Evolutionary conservation across 108 stramenopile genomes (phyloP).

Genomic region (Asterionellopsis glacialis): DNA sequence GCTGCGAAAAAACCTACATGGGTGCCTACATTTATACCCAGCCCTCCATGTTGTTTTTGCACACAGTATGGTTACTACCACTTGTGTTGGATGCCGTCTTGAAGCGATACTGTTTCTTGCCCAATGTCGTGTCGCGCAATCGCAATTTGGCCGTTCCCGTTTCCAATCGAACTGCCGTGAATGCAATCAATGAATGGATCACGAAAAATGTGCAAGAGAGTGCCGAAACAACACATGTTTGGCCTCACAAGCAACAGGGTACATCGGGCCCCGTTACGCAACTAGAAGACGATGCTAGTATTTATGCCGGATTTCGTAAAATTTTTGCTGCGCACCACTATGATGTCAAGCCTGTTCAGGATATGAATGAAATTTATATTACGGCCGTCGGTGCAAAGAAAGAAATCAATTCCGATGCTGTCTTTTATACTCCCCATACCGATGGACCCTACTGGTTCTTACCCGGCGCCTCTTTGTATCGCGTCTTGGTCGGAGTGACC

Average conservation of each 20-base stretch:
- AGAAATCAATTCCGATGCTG: conserved; percentile 47
- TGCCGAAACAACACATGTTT: conserved; percentile 46
- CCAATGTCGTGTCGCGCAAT: conserved; percentile 39
- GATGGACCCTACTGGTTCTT: conserved; percentile 57
- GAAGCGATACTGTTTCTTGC: conserved; percentile 36
- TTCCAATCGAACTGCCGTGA: conserved; percentile 32
- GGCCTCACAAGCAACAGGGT: conserved; percentile 47
- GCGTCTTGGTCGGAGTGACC: conserved; percentile 51
- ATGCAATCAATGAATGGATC: conserved; percentile 41
- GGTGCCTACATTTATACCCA: conserved; percentile 30
- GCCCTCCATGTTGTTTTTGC: conserved; percentile 35
- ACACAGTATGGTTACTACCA: conserved; percentile 49
- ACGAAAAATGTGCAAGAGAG: conserved; percentile 28
- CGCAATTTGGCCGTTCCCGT: conserved; percentile 30
- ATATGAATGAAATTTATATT: conserved; percentile 59
- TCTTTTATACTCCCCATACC: conserved; percentile 41
- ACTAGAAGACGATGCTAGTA: conserved; percentile 40
- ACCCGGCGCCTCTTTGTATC: conserved; percentile 40
- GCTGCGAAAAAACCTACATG: conserved; percentile 41
- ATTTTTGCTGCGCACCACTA: conserved; percentile 44
- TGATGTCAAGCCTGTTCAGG: conserved; percentile 36
- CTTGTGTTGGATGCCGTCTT: conserved; percentile 40
- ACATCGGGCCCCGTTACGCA: conserved; percentile 25
- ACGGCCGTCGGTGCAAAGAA: conserved; percentile 44
- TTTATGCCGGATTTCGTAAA: conserved; percentile 39